phyloP scores from a whole-genome alignment of 2,329 filamentous ascomycete genomes.

The Sporothrix variecibatus region DNA sequence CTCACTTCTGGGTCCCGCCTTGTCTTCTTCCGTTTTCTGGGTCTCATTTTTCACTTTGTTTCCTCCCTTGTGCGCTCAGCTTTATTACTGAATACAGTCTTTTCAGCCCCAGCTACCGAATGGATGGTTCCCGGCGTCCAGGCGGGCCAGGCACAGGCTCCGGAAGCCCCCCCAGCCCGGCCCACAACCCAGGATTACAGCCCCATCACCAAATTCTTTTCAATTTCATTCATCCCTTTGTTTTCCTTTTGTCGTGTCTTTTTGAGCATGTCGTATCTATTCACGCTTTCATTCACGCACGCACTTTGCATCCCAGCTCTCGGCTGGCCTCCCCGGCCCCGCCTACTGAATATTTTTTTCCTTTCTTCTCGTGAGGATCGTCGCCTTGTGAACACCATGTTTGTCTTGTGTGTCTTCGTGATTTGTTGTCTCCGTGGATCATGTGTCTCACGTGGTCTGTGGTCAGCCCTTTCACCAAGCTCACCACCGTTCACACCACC shows the following conservation, averaged over 20 bases:
- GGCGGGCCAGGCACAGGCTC: not conserved
- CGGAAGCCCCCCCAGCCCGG: not conserved
- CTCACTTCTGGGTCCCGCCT: not conserved
- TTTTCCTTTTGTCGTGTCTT: not conserved
- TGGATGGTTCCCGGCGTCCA: not conserved
- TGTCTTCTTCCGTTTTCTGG: not conserved
- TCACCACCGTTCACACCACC: not conserved
- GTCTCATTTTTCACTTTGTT: not conserved
- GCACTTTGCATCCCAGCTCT: not conserved
- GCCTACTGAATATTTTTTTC: not conserved
- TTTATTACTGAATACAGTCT: not conserved
- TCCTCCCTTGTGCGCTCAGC: not conserved
- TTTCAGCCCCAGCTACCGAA: not conserved
- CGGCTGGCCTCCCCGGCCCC: not conserved
- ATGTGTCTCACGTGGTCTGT: slow-evolving; percentile 5
- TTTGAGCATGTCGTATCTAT: not conserved
- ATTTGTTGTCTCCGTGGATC: not conserved
- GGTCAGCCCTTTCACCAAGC: not conserved
- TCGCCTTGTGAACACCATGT: not conserved
- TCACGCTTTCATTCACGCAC: not conserved
- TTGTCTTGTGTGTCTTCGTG: not conserved
- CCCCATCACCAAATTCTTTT: not conserved
- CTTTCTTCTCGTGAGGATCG: not conserved
- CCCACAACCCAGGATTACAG: not conserved
- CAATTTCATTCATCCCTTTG: not conserved